Conservation (phyloP, 1,139 yeast species). For the Arxiozyma telluris region DNA sequence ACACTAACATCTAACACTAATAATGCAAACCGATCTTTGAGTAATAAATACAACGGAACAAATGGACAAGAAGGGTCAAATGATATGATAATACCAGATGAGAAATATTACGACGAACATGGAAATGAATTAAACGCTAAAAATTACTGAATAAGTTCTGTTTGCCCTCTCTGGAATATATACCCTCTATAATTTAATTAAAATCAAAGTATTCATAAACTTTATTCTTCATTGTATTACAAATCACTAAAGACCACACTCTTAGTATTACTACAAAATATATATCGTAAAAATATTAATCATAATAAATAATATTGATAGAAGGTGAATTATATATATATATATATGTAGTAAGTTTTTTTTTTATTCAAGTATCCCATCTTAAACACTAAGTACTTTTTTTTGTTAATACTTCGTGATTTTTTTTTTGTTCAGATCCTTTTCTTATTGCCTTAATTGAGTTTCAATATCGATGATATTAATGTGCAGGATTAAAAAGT, state of each 20-base stretch:
- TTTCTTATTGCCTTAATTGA: no score
- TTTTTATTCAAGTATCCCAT: no score
- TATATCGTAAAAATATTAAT: no score
- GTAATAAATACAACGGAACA: not conserved
- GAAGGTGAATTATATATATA: not conserved
- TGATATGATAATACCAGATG: conserved; percentile 16
- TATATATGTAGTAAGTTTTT: no score
- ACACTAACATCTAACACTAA: not conserved
- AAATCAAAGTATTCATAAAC: not conserved
- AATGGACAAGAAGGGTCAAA: conserved; percentile 3
- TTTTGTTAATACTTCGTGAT: no score
- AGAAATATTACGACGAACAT: conserved; percentile 15
- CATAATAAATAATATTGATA: not conserved
- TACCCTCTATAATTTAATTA: not conserved
- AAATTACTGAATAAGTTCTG: conserved; percentile 8
- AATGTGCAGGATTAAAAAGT: no score
- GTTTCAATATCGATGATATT: no score
- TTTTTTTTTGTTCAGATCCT: no score
- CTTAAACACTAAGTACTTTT: no score
- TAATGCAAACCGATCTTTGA: not conserved
- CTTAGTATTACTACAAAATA: not conserved
- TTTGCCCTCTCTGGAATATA: not conserved
- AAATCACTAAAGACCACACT: not conserved
- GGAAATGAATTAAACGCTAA: conserved; percentile 16
- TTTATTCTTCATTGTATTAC: not conserved